Evolutionary conservation across 2,329 filamentous ascomycete genomes (phyloP), one percentile per base, ranked within the genome.

Genomic region (Penicillium digitatum): DNA sequence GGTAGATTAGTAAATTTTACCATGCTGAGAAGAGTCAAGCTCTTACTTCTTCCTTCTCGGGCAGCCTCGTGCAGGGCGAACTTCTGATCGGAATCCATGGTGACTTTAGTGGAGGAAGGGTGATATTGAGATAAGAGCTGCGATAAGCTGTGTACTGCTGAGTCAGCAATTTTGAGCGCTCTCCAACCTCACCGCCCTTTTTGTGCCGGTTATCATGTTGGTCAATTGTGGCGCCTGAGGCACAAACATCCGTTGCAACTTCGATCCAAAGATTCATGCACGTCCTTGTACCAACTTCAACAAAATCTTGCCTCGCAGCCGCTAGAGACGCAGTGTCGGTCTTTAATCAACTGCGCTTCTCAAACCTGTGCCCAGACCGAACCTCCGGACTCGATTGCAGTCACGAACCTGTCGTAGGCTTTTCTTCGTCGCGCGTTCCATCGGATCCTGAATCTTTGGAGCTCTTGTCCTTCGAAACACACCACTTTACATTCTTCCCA

Each of bases 31-130:
- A 51, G 37, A 7, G 27, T 31, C 8, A 47, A 20, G 60, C 81
- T 70, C 81, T 70, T 81, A 95, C 92, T 81, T 78, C 85, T 88
- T 39, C 92, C 91, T 72, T 95, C 90, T 54, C 92, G 83, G 58
- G 88, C 87, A 39, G 93, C 93, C 62, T 89, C 89, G 69, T 97
- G 93, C 40, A 96, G 87, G 27, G 90, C 88, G 65, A 87, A 96
- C 66, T 87, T 72, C 45, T 77, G 73, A 52, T 74, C 71, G 11
- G 71, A 58, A 55, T 74, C 67, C 74, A 77, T 78, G 37, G 72
- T 54, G 61, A 47, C 54, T 56, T 46, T 24, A 49, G 44, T 53
- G 45, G 37, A 50, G 48, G 55, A 58, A 43, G 39, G 38, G 50
- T 34, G 58, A 55, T 44, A 38, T 52, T 50, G 48, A 26, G 62